phyloP scores from a whole-genome alignment of 257 asterid species.

The Capsicum baccatum region DNA sequence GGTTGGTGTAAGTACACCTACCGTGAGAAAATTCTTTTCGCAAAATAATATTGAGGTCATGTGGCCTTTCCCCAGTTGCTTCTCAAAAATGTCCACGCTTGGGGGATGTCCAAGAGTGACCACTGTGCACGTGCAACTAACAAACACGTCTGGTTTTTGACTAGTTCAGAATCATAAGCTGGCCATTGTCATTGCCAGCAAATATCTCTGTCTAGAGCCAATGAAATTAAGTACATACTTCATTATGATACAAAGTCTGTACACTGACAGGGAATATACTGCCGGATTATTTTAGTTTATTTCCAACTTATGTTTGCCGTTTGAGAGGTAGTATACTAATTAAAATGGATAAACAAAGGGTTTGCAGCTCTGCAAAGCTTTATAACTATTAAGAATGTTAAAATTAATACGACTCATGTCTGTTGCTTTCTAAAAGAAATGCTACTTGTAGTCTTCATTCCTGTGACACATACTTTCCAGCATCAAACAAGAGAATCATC shows the following conservation, averaged over 20 bases:
- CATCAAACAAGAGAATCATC: not conserved
- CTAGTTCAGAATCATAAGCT: not conserved
- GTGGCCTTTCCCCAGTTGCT: not conserved
- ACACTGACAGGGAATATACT: not conserved
- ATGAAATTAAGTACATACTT: not conserved
- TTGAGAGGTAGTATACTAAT: not conserved
- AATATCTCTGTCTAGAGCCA: not conserved
- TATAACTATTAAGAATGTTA: no score
- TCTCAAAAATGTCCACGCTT: not conserved
- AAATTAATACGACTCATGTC: no score
- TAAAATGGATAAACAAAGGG: not conserved
- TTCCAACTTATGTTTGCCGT: not conserved
- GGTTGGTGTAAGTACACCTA: no score
- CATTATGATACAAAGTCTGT: not conserved
- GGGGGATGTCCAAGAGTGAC: not conserved
- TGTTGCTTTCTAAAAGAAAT: no score
- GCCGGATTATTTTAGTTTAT: not conserved
- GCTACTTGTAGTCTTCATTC: no score
- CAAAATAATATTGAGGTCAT: no score
- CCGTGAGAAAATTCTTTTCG: no score
- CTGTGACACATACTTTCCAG: no score
- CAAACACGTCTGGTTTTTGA: not conserved
- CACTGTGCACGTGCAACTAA: conserved; percentile 8
- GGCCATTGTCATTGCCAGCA: conserved; percentile 11
- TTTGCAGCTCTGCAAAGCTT: not conserved